Evolutionary conservation across 345 rosid genomes (phyloP), one percentile per base, ranked within the genome.

Genomic region (Carallia pectinifolia): DNA sequence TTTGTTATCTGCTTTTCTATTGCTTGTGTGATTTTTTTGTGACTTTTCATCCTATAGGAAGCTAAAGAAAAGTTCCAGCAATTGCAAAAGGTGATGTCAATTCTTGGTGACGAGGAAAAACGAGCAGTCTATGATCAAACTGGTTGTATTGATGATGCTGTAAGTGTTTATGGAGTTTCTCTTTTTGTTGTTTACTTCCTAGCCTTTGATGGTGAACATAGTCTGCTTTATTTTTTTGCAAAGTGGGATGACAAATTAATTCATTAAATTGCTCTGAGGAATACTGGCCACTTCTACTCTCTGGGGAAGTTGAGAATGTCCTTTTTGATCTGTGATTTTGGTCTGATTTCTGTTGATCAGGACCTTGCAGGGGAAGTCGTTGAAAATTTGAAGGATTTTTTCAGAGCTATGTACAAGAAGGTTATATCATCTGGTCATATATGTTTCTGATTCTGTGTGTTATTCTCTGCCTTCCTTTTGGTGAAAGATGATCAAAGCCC

Each of bases 61-160:
- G 97, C 98, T 54, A 96, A 92, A 72, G 99, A 89, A 80, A 96
- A 92, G 48, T 92, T 92, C 78, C 98, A 92, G 87, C 93, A 89
- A 71, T 74, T 96, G 81, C 97, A 96, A 74, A 96, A 89, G 79
- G 96, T 90, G 74, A 90, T 96, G 34, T 89, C 96, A 0, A 80
- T 96, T 79, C 92, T 92, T 4, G 97, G 95, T 6, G 97, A 96
- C 77, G 90, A 86, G 72, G 96, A 90, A 82, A 96, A 92, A 74
- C 81, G 93, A 5, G 90, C 89, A 0, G 61, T 90, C 8, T 89
- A 90, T 79, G 97, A 90, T 65, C 90, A 90, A 83, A 92, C 99
- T 66, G 97, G 96, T 48, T 90, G 90, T 44, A 83, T 86, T 58
- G 90, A 95, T 76, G 97, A 95, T 75, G 88, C 87, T 76, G 98